phyloP scores from a whole-genome alignment of 148 eudicot genomes.

The Camellia lanceoleosa region DNA sequence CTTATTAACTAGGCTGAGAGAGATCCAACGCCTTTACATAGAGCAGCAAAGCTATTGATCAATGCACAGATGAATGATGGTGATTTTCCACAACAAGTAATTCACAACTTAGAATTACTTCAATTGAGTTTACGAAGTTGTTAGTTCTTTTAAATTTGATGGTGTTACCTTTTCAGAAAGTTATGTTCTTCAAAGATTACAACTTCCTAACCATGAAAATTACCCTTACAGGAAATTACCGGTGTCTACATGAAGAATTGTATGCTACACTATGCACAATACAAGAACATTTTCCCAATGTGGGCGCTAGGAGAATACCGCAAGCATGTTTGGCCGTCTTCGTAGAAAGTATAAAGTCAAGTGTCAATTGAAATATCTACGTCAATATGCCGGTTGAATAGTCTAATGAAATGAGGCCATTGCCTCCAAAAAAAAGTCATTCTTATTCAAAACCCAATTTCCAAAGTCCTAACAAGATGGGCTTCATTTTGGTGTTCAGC shows the following conservation, averaged over 20 bases:
- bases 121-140: too few species aligned
- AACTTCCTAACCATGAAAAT: too few species aligned
- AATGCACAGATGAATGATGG: slow-evolving; percentile 28
- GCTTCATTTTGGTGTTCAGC: too few species aligned
- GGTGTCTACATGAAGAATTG: slow-evolving; percentile 9
- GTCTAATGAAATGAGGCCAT: too few species aligned
- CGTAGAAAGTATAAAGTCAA: background rate
- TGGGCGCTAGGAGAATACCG: slow-evolving; percentile 25
- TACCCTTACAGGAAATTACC: slow-evolving; percentile 11
- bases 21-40: slow-evolving; percentile 25
- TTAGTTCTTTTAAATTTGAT: too few species aligned
- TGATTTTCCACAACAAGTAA: slow-evolving; percentile 31
- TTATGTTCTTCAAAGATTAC: too few species aligned
- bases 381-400: too few species aligned
- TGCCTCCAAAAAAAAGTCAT: too few species aligned
- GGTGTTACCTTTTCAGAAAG: too few species aligned
- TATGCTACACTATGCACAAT: slow-evolving; percentile 19
- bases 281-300: slow-evolving; percentile 21
- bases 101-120: background rate
- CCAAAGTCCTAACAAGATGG: too few species aligned
- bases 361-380: too few species aligned
- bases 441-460: too few species aligned
- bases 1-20: slow-evolving; percentile 4
- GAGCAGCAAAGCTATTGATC: slow-evolving; percentile 25
- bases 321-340: slow-evolving; percentile 4